These are phyloP conservation scores for Phoenix roebelenii DNA, from an alignment of 176 grass and related monocot species.

Conservation along the genomic window DNA sequence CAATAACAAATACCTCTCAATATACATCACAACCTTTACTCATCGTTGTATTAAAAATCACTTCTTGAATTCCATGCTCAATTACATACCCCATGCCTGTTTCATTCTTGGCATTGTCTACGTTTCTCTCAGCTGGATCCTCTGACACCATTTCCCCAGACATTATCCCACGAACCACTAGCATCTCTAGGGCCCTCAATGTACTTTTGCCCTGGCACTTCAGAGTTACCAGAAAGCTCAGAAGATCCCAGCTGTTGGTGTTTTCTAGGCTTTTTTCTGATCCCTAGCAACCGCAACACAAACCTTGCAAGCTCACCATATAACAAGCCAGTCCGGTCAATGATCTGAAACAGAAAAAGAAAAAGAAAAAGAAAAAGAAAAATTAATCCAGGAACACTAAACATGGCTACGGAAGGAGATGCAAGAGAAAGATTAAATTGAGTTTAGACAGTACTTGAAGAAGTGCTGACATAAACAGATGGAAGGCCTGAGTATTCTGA, in stretches of 20 bases:
- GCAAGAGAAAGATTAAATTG: no score
- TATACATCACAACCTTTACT: no score
- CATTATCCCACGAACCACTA: conserved; percentile 47
- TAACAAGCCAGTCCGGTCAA: conserved; percentile 73
- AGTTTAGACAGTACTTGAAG: conserved; percentile 38
- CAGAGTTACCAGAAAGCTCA: conserved; percentile 14
- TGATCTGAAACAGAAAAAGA: conserved; percentile 36
- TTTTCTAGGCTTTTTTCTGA: conserved; percentile 56
- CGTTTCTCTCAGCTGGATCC: conserved; percentile 22
- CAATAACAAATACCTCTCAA: no score
- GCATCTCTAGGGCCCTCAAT: conserved; percentile 41
- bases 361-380: background rate
- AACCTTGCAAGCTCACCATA: conserved; percentile 82
- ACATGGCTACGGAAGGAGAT: no score
- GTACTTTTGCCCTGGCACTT: conserved; percentile 28
- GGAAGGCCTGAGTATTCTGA: conserved; percentile 88
- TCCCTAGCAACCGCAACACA: conserved; percentile 52
- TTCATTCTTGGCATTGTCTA: no score
- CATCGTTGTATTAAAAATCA: no score
- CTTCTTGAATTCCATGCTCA: no score
- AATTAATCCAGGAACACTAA: no score
- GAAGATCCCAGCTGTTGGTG: conserved; percentile 18
- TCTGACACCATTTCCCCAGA: conserved; percentile 40
- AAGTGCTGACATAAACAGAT: conserved; percentile 75
- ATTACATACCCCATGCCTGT: no score